Percentiles rank a stretch among this genome's conserved stretches.
Conservation (phyloP, 352 stramenopile genomes). For the Phytophthora foliorum region DNA sequence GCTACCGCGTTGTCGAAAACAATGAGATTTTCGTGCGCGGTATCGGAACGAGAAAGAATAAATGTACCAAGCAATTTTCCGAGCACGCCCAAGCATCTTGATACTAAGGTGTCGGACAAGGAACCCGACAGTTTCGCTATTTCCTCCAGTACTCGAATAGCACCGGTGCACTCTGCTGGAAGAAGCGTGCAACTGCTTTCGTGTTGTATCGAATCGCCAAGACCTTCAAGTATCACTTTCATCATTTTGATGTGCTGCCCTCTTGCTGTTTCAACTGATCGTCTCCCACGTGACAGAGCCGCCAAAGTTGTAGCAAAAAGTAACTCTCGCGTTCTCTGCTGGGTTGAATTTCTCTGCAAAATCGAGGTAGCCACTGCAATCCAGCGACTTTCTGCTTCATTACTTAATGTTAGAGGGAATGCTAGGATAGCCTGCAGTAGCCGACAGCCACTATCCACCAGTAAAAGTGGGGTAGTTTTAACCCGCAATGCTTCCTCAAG, state of each 20-base stretch:
- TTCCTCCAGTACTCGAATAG: conserved; percentile 30
- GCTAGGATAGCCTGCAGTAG: conserved; percentile 27
- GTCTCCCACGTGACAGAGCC: conserved; percentile 17
- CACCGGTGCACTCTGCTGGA: conserved; percentile 20
- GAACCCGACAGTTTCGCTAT: conserved; percentile 17
- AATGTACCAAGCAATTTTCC: conserved; percentile 27
- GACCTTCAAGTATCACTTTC: conserved; percentile 29
- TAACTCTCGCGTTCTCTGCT: conserved; percentile 15
- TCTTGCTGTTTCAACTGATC: conserved; percentile 2
- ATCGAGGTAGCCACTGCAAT: conserved; percentile 26
- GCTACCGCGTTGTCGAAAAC: conserved; percentile 22
- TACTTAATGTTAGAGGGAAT: conserved; percentile 10
- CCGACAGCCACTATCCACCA: conserved; percentile 25
- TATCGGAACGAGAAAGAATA: conserved; percentile 26
- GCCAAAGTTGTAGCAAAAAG: conserved; percentile 26
- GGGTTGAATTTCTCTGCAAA: conserved; percentile 22
- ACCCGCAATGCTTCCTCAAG: conserved; percentile 29
- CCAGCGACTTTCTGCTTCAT: conserved; percentile 31
- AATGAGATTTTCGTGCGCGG: conserved; percentile 3
- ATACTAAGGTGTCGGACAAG: conserved; percentile 29
- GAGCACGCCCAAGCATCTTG: conserved; percentile 25
- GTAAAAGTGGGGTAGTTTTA: conserved; percentile 6
- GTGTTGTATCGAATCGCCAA: conserved; percentile 27
- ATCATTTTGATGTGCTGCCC: conserved; percentile 30
- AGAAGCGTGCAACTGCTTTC: conserved; percentile 21